Base-by-base conservation (phyloP, 352 stramenopile genomes). In the Globisporangium echinulatum region DNA sequence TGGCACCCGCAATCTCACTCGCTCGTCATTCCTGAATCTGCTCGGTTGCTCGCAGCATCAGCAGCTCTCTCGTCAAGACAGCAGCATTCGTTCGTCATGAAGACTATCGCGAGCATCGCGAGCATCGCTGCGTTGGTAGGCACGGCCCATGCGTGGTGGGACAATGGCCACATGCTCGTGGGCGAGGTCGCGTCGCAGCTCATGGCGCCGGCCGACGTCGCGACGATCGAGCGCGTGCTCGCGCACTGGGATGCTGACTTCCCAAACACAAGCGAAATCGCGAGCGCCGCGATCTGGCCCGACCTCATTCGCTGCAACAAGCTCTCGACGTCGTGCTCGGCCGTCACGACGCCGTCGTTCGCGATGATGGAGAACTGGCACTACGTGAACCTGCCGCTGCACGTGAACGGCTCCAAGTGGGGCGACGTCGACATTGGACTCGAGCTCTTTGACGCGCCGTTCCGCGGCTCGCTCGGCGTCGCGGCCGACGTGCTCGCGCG, bases 111-210 rank as follows among this genome's bases (percentile, higher is more conserved):
- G 9, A 46, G 42, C 10, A 46, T 46, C 42, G 42, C 15, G 2
- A 46, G 42, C 42, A 46, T 46, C 42, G 42, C 42, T 46, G 42
- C 10, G 42, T 13, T 46, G 9, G 9, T 46, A 5, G 42, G 42
- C 42, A 46, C 7, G 4, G 42, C 42, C 42, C 42, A 46, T 5
- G 42, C 39, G 39, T 86, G 75, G 75, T 88, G 78, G 78, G 78
- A 88, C 65, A 85, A 82, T 37, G 75, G 74, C 46, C 78, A 88
- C 72, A 85, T 86, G 78, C 60, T 85, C 17, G 72, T 83, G 9
- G 71, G 73, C 4, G 60, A 88, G 36, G 68, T 85, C 38, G 74
- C 78, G 54, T 70, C 68, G 53, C 72, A 86, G 57, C 70, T 82
- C 52, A 71, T 86, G 75, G 53, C 63, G 42, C 47, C 53, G n/a